Conservation (phyloP, 257 asterid species). For the Nicotiana benthamiana region DNA sequence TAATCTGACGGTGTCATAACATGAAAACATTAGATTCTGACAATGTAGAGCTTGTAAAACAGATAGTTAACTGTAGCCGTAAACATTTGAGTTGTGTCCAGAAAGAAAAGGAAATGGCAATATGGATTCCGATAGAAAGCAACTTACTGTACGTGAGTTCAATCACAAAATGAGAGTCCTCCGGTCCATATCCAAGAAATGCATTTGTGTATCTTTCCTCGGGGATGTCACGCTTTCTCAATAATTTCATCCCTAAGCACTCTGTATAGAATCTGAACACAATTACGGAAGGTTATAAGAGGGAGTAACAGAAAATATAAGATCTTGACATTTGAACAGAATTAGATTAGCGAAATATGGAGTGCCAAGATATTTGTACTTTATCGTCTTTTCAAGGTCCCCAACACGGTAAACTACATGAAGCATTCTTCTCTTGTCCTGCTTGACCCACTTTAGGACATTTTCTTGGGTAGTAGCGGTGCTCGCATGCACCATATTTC, state of each 20-base stretch:
- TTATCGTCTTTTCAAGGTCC: conserved; percentile 93
- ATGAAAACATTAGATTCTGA: conserved; percentile 9
- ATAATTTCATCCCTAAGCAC: conserved; percentile 93
- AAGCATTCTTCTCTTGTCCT: conserved; percentile 91
- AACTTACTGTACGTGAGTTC: conserved; percentile 93
- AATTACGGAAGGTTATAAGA: background rate
- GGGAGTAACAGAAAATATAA: background rate
- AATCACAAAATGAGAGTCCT: conserved; percentile 93
- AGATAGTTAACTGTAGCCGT: background rate
- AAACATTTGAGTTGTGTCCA: background rate
- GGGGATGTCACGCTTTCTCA: conserved; percentile 86
- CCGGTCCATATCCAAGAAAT: conserved; percentile 97
- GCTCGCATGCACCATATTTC: conserved; percentile 61
- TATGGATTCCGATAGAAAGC: background rate
- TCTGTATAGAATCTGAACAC: conserved; percentile 87
- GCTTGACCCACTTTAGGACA: conserved; percentile 76
- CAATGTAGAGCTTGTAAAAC: background rate
- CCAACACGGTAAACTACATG: conserved; percentile 99
- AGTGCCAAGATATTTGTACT: conserved; percentile 33
- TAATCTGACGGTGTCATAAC: conserved; percentile 52
- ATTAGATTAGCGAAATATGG: conserved; percentile 7
- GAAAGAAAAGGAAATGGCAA: background rate
- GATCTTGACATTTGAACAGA: background rate
- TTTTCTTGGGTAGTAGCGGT: conserved; percentile 58
- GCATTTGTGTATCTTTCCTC: conserved; percentile 97